A percentile compares a stretch with the other conserved stretches of the same genome.
Evolutionary conservation across 371 early-diverging fungal genomes (phyloP).

Genomic region (Syncephalastrum contaminatum): DNA sequence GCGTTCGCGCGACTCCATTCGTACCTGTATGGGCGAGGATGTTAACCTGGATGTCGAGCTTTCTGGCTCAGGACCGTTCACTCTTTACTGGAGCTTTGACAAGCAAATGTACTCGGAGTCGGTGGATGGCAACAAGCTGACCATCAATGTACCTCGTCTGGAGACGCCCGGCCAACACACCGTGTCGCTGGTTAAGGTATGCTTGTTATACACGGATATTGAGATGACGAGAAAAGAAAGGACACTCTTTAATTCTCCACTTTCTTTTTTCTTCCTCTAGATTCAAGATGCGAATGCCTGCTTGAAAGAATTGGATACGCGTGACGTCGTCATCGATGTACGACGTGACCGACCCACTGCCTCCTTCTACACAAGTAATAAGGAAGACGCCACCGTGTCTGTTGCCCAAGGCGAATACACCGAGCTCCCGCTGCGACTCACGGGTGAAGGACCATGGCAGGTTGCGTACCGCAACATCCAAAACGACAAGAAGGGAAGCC

Average conservation of each 20-base stretch:
- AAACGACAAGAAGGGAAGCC: constrained; percentile 19
- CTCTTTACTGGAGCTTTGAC: constrained; percentile 32
- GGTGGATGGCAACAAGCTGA: constrained; percentile 25
- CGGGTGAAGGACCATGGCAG: constrained; percentile 50
- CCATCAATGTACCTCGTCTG: constrained; percentile 36
- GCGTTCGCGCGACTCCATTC: constrained; percentile 13
- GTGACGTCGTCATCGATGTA: constrained; percentile 46
- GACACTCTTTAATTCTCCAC: not conserved
- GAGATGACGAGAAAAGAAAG: not conserved
- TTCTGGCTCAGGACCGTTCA: constrained; percentile 40
- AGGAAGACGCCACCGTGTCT: constrained; percentile 16
- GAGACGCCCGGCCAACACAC: constrained; percentile 38
- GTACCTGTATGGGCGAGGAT: constrained; percentile 44
- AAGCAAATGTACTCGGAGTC: constrained; percentile 29
- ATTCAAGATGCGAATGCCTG: constrained; percentile 47
- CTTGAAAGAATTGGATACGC: constrained; percentile 39
- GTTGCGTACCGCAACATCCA: constrained; percentile 39
- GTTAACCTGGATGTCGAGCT: constrained; percentile 37
- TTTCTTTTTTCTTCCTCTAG: constrained; percentile 3
- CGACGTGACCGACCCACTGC: constrained; percentile 51
- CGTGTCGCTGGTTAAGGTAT: constrained; percentile 42
- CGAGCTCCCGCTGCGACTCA: constrained; percentile 37
- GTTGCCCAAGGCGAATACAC: constrained; percentile 34
- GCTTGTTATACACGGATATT: not conserved
- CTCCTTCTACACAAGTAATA: constrained; percentile 31